Base-by-base conservation (phyloP, 208 protist genomes). In the Acanthamoeba triangularis region DNA sequence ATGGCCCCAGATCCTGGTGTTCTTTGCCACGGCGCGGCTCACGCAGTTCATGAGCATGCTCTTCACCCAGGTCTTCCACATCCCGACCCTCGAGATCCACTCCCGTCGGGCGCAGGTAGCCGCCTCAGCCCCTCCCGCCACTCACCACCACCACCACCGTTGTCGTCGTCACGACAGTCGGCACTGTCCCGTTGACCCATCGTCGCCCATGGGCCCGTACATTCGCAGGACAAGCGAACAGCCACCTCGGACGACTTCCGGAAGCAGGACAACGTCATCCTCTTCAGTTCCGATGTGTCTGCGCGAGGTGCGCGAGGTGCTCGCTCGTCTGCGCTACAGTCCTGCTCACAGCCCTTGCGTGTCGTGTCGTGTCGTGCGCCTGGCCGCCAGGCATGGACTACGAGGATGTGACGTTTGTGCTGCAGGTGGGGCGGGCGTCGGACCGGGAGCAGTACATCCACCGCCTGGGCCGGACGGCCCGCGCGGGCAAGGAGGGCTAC, bases 251-350 rank as follows among this genome's bases (percentile, higher is more conserved):
- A 99, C 97, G 99, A 99, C 98, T 99, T 99, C 96, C 99, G 99
- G 97, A 99, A 99, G 94, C 98, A 99, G 0, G 97, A 99, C 25
- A 98, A 96, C 61, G 99, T 99, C 47, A 99, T 99, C 35, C 98
- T 99, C 69, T 98, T 99, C 67, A 99, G 98, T n/a, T 99, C 99
- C n/a, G 99, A 99, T 98, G 99, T 99, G 13, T 99, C 99, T 4
- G 99, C 99, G 0, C 99, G 99, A 95, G 99, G 99, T 47, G 44
- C 44, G 44, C 44, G 10, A 1, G 3, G 41, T 5, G 41, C 44
- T n/a, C 44, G 44, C 44, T 47, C 44, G 44, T 47, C 2, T 47
- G 44, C 0, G 44, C 44, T 47, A 44, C 41, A 5, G 44, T 47
- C 44, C 44, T 8, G 44, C 44, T 47, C 44, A 47, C 44, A 41